These are phyloP conservation scores for Symbiodinium pilosum DNA, from an alignment of 73 alveolate genomes.

Conservation along the genomic window DNA sequence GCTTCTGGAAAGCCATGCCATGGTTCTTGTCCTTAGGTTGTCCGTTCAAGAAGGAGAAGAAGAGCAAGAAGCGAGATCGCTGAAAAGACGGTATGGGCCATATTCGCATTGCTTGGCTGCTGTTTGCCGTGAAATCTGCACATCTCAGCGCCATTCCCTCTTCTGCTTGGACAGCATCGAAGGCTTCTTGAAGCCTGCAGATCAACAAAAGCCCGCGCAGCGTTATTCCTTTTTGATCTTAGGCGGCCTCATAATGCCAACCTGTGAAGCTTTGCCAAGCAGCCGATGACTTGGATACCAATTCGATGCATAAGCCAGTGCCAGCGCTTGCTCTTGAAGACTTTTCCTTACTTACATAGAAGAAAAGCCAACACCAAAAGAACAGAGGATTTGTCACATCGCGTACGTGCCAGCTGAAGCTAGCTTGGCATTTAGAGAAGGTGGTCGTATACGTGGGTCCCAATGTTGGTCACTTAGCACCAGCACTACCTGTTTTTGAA, in stretches of 20 bases:
- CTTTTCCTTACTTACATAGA: conserved; percentile 7
- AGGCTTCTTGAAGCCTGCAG: conserved; percentile 8
- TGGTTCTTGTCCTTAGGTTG: conserved; percentile 27
- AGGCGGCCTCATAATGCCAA: neutral
- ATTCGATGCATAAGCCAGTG: conserved; percentile 77
- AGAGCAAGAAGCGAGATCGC: too few species aligned
- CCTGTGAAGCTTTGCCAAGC: neutral
- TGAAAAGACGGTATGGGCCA: too few species aligned
- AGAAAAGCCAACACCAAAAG: too few species aligned
- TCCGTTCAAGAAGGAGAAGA: too few species aligned
- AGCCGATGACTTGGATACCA: conserved; percentile 66
- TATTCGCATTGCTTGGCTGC: too few species aligned
- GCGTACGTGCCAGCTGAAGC: too few species aligned
- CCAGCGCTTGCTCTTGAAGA: conserved; percentile 87
- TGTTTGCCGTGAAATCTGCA: neutral
- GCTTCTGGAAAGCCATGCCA: conserved; percentile 88
- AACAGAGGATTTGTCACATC: too few species aligned
- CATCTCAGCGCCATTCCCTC: neutral
- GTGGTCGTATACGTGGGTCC: too few species aligned
- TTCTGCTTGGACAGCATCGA: neutral
- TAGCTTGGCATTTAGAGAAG: too few species aligned
- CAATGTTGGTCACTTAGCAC: too few species aligned
- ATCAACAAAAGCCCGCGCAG: neutral
- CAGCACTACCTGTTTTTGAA: too few species aligned
- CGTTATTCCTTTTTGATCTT: too few species aligned